Percentiles rank a stretch among this genome's conserved stretches.
These are phyloP conservation scores for Moricandia moricandioides DNA, from an alignment of 345 rosid genomes.

Conservation along the genomic window DNA sequence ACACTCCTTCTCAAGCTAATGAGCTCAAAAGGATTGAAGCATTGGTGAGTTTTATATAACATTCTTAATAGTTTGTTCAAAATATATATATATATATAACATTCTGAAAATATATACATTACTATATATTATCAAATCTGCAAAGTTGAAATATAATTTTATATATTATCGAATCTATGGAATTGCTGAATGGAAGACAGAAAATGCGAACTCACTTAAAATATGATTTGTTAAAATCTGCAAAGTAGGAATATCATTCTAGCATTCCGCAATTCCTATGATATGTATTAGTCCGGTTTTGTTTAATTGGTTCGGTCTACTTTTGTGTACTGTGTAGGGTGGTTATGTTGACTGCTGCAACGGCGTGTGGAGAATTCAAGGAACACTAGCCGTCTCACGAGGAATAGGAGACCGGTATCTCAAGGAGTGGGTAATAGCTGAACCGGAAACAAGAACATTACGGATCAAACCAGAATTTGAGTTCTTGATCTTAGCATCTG, in stretches of 20 bases:
- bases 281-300: neutral
- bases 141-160: neutral
- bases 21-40: slow-evolving; percentile 65
- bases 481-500: slow-evolving; percentile 91
- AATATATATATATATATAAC: neutral
- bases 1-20: slow-evolving; percentile 57
- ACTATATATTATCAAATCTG: neutral
- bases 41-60: slow-evolving; percentile 48
- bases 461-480: slow-evolving; percentile 54
- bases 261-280: slow-evolving; percentile 1
- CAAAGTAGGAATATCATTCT: neutral
- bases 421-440: slow-evolving; percentile 84
- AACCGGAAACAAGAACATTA: slow-evolving; percentile 68
- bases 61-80: no score
- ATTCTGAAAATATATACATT: neutral
- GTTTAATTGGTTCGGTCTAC: slow-evolving; percentile 21
- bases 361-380: slow-evolving; percentile 91
- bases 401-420: slow-evolving; percentile 75
- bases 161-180: neutral
- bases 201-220: neutral
- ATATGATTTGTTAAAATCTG: neutral
- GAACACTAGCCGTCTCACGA: slow-evolving; percentile 80
- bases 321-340: slow-evolving; percentile 32
- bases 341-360: slow-evolving; percentile 76
- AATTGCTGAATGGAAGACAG: neutral